Evolutionary conservation across 495 filamentous ascomycete genomes (phyloP).

Genomic region (Aspergillus olivimuriae): DNA sequence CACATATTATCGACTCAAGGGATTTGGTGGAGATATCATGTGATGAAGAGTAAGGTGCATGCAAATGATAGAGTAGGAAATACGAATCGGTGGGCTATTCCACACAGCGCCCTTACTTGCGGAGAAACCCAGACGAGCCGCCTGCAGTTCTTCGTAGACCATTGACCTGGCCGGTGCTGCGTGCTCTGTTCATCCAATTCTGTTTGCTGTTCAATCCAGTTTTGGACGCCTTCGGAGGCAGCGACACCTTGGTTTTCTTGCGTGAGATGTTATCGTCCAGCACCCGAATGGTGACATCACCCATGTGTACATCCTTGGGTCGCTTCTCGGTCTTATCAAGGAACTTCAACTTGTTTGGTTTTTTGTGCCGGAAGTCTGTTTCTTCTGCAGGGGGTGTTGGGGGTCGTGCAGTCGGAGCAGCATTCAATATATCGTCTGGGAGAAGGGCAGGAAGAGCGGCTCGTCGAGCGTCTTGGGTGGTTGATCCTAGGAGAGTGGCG

Average conservation of each 20-base stretch:
- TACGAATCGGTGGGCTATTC: neutral
- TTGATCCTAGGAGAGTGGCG: slow-evolving; percentile 37
- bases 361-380: slow-evolving; percentile 19
- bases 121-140: slow-evolving; percentile 39
- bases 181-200: slow-evolving; percentile 40
- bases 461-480: slow-evolving; percentile 31
- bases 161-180: slow-evolving; percentile 30
- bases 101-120: slow-evolving; percentile 15
- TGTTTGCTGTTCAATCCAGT: slow-evolving; percentile 39
- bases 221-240: slow-evolving; percentile 48
- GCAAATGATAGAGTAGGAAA: too few species aligned
- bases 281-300: slow-evolving; percentile 47
- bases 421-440: slow-evolving; percentile 48
- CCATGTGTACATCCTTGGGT: slow-evolving; percentile 49
- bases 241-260: slow-evolving; percentile 25
- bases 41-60: too few species aligned
- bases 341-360: slow-evolving; percentile 44
- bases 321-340: slow-evolving; percentile 44
- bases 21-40: too few species aligned
- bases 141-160: slow-evolving; percentile 35
- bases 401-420: slow-evolving; percentile 33
- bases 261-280: slow-evolving; percentile 34
- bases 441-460: slow-evolving; percentile 42
- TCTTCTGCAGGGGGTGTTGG: slow-evolving; percentile 34
- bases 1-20: too few species aligned